Evolutionary conservation across 345 rosid species (phyloP).

Genomic region (Eucalyptus marginata): DNA sequence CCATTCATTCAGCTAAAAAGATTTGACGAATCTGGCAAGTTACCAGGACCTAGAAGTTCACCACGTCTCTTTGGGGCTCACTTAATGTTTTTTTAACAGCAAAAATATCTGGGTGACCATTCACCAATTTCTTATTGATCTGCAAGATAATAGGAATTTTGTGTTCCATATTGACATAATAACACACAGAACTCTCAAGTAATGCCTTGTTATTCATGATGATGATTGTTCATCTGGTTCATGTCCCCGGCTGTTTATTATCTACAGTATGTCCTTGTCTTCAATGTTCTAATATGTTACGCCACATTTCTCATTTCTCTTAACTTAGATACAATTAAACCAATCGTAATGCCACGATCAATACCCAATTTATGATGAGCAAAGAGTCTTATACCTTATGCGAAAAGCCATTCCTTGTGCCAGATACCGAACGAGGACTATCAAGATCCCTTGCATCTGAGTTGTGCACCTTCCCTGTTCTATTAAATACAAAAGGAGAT

Average conservation of each 20-base stretch:
- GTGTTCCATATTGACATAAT: not conserved
- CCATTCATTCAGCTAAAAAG: not conserved
- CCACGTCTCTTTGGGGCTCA: not conserved
- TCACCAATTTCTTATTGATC: not conserved
- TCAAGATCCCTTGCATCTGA: conserved; percentile 31
- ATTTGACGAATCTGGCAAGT: not conserved
- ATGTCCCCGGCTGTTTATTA: not conserved
- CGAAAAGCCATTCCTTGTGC: conserved; percentile 19
- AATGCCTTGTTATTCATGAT: not conserved
- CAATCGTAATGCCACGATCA: not conserved
- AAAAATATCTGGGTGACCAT: not conserved
- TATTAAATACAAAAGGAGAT: conserved; percentile 12
- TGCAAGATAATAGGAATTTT: not conserved
- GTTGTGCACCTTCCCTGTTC: conserved; percentile 9
- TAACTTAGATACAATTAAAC: not conserved
- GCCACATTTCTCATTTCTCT: not conserved
- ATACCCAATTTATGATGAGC: not conserved
- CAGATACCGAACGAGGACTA: conserved; percentile 29
- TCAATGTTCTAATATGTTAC: not conserved
- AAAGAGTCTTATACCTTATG: conserved; percentile 27
- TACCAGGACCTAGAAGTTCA: not conserved
- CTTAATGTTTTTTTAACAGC: not conserved
- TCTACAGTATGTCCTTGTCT: not conserved
- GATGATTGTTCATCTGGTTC: not conserved
- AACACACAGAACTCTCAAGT: not conserved